A percentile compares a stretch with the other conserved stretches of the same genome.
These are phyloP conservation scores for Toxoplasma gondii DNA, from an alignment of 169 alveolate species.

Conservation along the genomic window DNA sequence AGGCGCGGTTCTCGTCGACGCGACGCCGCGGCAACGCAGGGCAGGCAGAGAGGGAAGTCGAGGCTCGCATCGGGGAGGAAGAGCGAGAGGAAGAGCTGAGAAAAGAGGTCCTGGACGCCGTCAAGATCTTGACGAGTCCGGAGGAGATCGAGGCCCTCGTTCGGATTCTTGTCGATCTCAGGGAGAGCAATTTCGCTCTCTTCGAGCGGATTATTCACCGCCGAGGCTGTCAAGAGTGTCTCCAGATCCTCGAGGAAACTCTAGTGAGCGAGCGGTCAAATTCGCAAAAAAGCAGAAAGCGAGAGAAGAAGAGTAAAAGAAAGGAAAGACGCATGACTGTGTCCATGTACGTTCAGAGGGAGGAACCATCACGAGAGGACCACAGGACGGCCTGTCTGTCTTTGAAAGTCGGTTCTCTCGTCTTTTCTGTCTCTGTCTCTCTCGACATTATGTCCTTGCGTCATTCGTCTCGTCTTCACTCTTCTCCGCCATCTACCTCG, in stretches of 20 bases:
- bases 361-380: no score
- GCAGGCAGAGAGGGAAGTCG: not conserved
- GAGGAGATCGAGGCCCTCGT: conserved; percentile 61
- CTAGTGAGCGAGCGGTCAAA: conserved; percentile 9
- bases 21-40: not conserved
- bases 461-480: no score
- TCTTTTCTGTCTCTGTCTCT: no score
- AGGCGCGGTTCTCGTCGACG: not conserved
- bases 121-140: conserved; percentile 36
- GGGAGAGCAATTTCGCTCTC: conserved; percentile 50
- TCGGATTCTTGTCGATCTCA: conserved; percentile 10
- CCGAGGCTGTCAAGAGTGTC: conserved; percentile 54
- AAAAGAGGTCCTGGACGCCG: conserved; percentile 20
- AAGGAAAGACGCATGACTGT: not conserved
- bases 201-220: conserved; percentile 62
- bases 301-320: not conserved
- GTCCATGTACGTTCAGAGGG: no score
- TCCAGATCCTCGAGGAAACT: conserved; percentile 52
- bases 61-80: not conserved
- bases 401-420: no score
- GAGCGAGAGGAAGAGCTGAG: not conserved
- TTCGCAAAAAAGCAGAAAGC: not conserved
- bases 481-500: no score
- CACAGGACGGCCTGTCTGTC: no score
- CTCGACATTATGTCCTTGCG: no score